A percentile compares a stretch with the other conserved stretches of the same genome.
Evolutionary conservation across 2,329 filamentous ascomycete genomes (phyloP).

Genomic region (Aspergillus pseudoterreus): DNA sequence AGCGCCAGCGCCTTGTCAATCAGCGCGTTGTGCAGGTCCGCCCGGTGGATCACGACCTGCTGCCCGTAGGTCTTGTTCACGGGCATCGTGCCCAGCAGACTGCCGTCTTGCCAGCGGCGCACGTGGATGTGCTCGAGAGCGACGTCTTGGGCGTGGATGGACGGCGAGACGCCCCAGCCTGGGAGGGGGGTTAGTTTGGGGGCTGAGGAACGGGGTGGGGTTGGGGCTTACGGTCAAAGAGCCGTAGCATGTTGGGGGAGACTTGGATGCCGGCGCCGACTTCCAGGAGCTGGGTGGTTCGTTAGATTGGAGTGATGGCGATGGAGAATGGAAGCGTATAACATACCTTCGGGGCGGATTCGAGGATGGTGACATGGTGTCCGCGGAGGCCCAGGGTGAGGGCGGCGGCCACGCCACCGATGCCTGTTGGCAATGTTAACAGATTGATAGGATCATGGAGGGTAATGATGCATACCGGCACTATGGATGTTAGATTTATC

Average conservation of each 20-base stretch:
- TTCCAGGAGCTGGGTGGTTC: constrained; percentile 26
- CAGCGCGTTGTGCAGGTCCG: constrained; percentile 33
- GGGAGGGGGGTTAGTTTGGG: background rate
- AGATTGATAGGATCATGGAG: background rate
- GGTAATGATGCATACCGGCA: background rate
- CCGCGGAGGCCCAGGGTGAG: constrained; percentile 31
- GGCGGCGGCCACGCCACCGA: constrained; percentile 35
- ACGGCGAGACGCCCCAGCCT: constrained; percentile 34
- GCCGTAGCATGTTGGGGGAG: constrained; percentile 73
- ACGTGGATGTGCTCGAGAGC: constrained; percentile 34
- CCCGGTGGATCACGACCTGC: constrained; percentile 34
- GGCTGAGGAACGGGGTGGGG: background rate
- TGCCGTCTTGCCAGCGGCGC: constrained; percentile 33
- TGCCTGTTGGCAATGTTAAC: constrained; percentile 18
- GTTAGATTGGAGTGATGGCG: no score
- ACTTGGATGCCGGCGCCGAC: constrained; percentile 81
- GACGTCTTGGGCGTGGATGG: constrained; percentile 32
- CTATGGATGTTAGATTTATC: background rate
- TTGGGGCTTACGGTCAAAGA: constrained; percentile 56
- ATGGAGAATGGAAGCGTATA: background rate
- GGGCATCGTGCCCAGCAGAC: constrained; percentile 28
- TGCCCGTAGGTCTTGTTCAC: constrained; percentile 35
- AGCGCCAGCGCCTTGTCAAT: constrained; percentile 26
- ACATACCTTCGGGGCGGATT: constrained; percentile 32
- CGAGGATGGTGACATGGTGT: constrained; percentile 30